phyloP scores from a whole-genome alignment of 2,329 filamentous ascomycete genomes.

The Metarhizium humberi region DNA sequence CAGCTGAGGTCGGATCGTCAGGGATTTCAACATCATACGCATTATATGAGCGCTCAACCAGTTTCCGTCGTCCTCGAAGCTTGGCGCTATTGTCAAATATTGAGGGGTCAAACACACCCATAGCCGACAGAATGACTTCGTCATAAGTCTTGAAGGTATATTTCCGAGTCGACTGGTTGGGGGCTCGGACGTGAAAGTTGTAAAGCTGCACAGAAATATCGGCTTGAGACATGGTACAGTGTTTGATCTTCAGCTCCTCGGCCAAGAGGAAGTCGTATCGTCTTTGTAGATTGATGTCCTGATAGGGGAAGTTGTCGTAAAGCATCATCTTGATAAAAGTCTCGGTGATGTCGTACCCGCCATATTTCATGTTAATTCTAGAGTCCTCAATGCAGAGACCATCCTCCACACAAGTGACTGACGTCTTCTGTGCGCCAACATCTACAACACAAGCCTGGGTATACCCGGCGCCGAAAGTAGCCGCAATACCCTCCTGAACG shows the following conservation, averaged over 20 bases:
- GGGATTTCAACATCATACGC: slow-evolving; percentile 81
- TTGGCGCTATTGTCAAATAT: slow-evolving; percentile 82
- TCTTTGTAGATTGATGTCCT: slow-evolving; percentile 82
- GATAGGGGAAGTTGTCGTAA: slow-evolving; percentile 89
- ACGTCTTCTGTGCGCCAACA: slow-evolving; percentile 94
- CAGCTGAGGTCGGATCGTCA: slow-evolving; percentile 80
- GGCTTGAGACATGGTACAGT: slow-evolving; percentile 83
- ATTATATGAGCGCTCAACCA: slow-evolving; percentile 84
- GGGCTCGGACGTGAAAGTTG: slow-evolving; percentile 83
- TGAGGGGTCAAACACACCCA: slow-evolving; percentile 85
- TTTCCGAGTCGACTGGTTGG: slow-evolving; percentile 81
- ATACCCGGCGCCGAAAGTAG: slow-evolving; percentile 90
- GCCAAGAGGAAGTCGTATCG: slow-evolving; percentile 89
- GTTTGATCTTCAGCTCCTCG: slow-evolving; percentile 90
- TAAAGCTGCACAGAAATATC: slow-evolving; percentile 82
- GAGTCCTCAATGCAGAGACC: slow-evolving; percentile 93
- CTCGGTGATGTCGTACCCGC: slow-evolving; percentile 86
- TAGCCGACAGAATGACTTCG: slow-evolving; percentile 85
- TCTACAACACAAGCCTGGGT: slow-evolving; percentile 93
- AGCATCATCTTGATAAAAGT: slow-evolving; percentile 98
- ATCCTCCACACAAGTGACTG: slow-evolving; percentile 93
- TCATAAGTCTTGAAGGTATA: slow-evolving; percentile 97
- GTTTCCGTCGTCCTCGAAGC: slow-evolving; percentile 65
- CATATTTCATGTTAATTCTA: slow-evolving; percentile 88
- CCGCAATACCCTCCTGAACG: slow-evolving; percentile 91